Conservation (phyloP, 345 rosid genomes). For the Heritiera littoralis region DNA sequence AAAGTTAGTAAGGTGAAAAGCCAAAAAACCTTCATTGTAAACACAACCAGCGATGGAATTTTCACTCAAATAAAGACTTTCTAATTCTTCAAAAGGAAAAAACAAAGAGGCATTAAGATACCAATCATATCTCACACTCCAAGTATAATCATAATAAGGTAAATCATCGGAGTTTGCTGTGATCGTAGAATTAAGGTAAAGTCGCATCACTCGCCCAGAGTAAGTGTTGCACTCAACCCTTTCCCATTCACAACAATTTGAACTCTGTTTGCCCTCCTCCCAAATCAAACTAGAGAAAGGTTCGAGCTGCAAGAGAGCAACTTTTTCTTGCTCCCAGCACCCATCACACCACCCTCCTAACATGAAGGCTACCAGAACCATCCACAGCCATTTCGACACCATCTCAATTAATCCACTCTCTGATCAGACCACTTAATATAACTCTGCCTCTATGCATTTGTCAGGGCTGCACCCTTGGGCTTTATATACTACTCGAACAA, state of each 20-base stretch:
- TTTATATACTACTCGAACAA: not conserved
- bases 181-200: not conserved
- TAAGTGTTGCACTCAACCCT: not conserved
- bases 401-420: not conserved
- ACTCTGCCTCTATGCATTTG: not conserved
- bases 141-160: no score
- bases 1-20: not conserved
- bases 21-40: not conserved
- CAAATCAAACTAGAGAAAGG: not conserved
- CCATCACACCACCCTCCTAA: not conserved
- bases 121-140: no score
- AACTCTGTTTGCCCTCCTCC: not conserved
- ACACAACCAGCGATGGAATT: slow-evolving; percentile 2
- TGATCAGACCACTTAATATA: not conserved
- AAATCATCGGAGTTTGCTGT: not conserved
- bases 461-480: not conserved
- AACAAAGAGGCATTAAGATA: slow-evolving; percentile 17
- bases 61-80: not conserved
- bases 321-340: not conserved
- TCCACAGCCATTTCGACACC: not conserved
- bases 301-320: not conserved
- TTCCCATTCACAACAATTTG: slow-evolving; percentile 4
- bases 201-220: not conserved
- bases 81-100: slow-evolving; percentile 13
- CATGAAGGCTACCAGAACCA: not conserved